These are phyloP conservation scores for Flaveria ramosissima DNA, from an alignment of 129 eudicot species.

Conservation along the genomic window DNA sequence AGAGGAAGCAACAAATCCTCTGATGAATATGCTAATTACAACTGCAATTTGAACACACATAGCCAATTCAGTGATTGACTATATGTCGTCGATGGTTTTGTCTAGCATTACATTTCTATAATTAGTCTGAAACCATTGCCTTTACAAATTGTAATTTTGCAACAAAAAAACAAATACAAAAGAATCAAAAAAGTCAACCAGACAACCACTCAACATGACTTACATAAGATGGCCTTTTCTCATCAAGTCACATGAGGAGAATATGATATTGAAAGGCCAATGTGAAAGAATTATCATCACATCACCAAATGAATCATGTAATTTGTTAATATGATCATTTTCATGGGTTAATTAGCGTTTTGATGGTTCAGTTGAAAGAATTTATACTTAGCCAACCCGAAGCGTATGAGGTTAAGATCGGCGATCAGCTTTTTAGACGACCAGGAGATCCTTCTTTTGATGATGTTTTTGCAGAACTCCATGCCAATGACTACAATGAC, in stretches of 20 bases:
- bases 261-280: background rate
- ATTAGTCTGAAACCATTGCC: background rate
- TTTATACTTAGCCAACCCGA: slow-evolving; percentile 75
- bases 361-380: slow-evolving; percentile 60
- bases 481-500: slow-evolving; percentile 34
- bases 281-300: background rate
- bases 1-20: background rate
- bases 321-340: background rate
- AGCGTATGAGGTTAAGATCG: slow-evolving; percentile 91
- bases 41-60: background rate
- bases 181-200: slow-evolving; percentile 20
- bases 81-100: background rate
- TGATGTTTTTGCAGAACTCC: slow-evolving; percentile 56
- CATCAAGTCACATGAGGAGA: too few relatives aligned
- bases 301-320: slow-evolving; percentile 1
- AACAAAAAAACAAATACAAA: background rate
- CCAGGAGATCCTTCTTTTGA: slow-evolving; percentile 89
- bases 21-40: background rate
- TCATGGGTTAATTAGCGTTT: slow-evolving; percentile 14
- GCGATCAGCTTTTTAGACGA: slow-evolving; percentile 73
- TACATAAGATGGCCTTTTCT: background rate
- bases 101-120: background rate
- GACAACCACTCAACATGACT: slow-evolving; percentile 20
- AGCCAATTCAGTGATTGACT: background rate
- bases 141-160: background rate